A percentile compares a stretch with the other conserved stretches of the same genome.
Conservation (phyloP, 2,329 filamentous ascomycete genomes). For the Fusarium sp. region DNA sequence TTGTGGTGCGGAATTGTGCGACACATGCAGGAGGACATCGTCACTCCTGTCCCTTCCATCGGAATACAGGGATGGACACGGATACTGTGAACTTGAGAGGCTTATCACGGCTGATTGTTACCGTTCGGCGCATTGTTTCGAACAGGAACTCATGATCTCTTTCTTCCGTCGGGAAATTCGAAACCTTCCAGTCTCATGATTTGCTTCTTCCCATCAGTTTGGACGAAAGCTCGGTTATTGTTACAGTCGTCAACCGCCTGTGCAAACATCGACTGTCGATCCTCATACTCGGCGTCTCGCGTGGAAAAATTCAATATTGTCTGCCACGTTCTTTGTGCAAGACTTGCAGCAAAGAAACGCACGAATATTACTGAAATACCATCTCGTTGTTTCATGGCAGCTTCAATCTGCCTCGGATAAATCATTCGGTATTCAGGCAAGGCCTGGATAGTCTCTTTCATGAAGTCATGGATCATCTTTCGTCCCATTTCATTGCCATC, state of each 20-base stretch:
- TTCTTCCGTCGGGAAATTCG: neutral
- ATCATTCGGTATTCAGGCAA: neutral
- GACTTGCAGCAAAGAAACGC: neutral
- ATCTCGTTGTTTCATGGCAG: conserved; percentile 5
- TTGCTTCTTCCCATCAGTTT: neutral
- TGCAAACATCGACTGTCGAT: neutral
- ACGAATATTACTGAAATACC: neutral
- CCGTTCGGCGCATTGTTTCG: neutral
- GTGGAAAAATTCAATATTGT: neutral
- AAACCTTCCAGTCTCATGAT: neutral
- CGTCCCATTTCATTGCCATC: neutral
- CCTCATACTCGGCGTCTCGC: neutral
- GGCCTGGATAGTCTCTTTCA: neutral
- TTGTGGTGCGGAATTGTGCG: conserved; percentile 36
- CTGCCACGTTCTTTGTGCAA: neutral
- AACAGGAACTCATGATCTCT: neutral
- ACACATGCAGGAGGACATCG: conserved; percentile 34
- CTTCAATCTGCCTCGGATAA: neutral
- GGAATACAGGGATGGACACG: conserved; percentile 17
- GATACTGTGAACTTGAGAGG: conserved; percentile 14
- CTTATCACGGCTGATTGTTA: conserved; percentile 6
- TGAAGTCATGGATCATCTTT: conserved; percentile 12
- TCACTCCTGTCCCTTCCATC: conserved; percentile 11
- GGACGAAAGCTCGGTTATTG: neutral
- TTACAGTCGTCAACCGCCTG: neutral